Percentiles rank a stretch among this genome's conserved stretches.
These are phyloP conservation scores for Globisporangium abappressorium DNA, from an alignment of 352 stramenopile genomes.

Conservation along the genomic window DNA sequence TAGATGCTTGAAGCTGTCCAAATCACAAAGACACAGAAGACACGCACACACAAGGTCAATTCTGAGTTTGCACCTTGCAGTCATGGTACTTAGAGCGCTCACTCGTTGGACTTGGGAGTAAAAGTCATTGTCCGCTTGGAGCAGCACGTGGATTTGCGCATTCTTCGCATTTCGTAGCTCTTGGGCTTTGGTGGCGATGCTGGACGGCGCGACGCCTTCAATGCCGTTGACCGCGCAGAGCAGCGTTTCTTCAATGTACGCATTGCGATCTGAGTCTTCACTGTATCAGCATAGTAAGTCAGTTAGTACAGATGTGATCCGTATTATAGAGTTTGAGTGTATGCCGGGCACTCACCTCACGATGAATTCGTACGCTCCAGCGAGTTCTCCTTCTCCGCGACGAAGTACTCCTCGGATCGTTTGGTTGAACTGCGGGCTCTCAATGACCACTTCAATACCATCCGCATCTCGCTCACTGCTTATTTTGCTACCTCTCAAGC, in stretches of 20 bases:
- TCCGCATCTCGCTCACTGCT: not conserved
- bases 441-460: slow-evolving; percentile 40
- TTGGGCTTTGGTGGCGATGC: slow-evolving; percentile 24
- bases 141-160: slow-evolving; percentile 60
- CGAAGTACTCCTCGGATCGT: slow-evolving; percentile 36
- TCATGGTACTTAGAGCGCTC: slow-evolving; percentile 14
- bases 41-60: not conserved
- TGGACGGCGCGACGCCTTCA: slow-evolving; percentile 29
- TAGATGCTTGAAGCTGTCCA: slow-evolving; percentile 63
- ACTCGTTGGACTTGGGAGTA: slow-evolving; percentile 90
- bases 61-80: not conserved
- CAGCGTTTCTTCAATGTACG: slow-evolving; percentile 91
- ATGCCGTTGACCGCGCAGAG: slow-evolving; percentile 65
- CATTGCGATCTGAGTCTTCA: slow-evolving; percentile 57
- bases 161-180: slow-evolving; percentile 17
- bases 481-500: not conserved
- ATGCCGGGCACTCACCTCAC: slow-evolving; percentile 20
- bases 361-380: slow-evolving; percentile 25
- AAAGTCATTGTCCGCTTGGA: slow-evolving; percentile 97
- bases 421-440: slow-evolving; percentile 91
- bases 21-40: not conserved
- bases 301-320: not conserved
- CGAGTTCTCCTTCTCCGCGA: slow-evolving; percentile 3
- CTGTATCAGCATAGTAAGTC: slow-evolving; percentile 16
- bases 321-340: not conserved